Conservation (phyloP, 73 alveolate genomes). For the Halteria grandinella region DNA sequence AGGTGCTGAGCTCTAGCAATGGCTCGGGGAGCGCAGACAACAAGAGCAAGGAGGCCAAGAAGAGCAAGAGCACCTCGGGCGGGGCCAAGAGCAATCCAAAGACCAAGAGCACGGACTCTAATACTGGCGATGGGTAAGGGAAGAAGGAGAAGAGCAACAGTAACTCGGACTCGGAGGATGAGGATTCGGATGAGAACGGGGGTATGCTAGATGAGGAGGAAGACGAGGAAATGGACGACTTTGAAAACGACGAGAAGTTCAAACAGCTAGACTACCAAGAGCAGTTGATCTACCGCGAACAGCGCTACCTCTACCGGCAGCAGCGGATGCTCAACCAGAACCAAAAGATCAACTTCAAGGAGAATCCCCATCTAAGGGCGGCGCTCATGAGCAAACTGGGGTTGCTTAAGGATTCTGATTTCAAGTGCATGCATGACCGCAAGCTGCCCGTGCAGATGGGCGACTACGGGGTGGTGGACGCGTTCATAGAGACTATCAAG, state of each 20-base stretch:
- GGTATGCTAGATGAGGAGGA: constrained; percentile 37
- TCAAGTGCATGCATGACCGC: constrained; percentile 55
- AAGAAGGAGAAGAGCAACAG: constrained; percentile 5
- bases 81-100: neutral
- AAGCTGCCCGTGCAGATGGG: constrained; percentile 33
- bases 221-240: constrained; percentile 30
- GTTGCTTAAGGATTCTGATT: constrained; percentile 65
- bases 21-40: constrained; percentile 37
- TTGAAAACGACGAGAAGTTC: constrained; percentile 48
- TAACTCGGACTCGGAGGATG: constrained; percentile 33
- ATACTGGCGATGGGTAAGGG: constrained; percentile 10
- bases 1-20: constrained; percentile 19
- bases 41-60: constrained; percentile 8
- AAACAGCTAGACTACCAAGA: constrained; percentile 32
- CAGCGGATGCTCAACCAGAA: constrained; percentile 38
- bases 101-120: neutral
- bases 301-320: constrained; percentile 24
- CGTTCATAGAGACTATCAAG: constrained; percentile 25
- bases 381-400: constrained; percentile 56
- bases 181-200: constrained; percentile 31
- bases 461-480: constrained; percentile 42
- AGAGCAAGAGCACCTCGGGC: too few species aligned
- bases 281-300: constrained; percentile 29
- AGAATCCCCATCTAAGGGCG: constrained; percentile 23
- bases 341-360: constrained; percentile 40